phyloP scores from a whole-genome alignment of 2,329 filamentous ascomycete species.

The Davidsoniella virescens region DNA sequence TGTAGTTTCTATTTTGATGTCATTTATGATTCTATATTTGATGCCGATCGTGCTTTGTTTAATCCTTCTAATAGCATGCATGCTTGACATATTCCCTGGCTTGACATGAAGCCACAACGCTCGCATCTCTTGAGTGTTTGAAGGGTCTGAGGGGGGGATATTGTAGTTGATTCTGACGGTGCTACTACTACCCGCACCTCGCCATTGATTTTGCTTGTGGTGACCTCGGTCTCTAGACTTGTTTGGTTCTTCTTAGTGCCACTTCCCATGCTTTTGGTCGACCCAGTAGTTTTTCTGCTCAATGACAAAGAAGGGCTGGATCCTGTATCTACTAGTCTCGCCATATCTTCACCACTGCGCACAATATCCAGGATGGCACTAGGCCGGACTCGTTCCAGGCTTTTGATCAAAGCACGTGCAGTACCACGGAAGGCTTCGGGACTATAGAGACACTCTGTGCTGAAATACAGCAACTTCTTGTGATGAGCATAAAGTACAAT shows the following conservation, averaged over 20 bases:
- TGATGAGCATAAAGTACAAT: constrained; percentile 96
- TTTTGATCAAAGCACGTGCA: constrained; percentile 84
- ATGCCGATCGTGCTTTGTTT: constrained; percentile 51
- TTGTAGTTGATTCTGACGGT: neutral
- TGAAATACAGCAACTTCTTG: constrained; percentile 95
- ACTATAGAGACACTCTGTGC: constrained; percentile 95
- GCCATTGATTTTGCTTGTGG: neutral
- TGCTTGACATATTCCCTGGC: constrained; percentile 84
- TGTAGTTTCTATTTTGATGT: too few species aligned
- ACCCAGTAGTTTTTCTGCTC: neutral
- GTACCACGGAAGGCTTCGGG: constrained; percentile 92
- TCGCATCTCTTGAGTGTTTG: constrained; percentile 72
- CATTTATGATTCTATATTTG: too few species aligned
- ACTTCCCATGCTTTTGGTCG: constrained; percentile 12
- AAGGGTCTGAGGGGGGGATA: constrained; percentile 22
- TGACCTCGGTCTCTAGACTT: neutral
- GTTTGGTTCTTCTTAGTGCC: neutral
- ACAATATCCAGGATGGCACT: constrained; percentile 94
- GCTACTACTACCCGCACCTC: neutral
- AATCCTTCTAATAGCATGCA: constrained; percentile 78
- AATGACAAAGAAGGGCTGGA: neutral
- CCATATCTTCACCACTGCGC: constrained; percentile 91
- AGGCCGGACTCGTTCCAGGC: constrained; percentile 78
- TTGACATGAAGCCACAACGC: constrained; percentile 88
- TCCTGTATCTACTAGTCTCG: constrained; percentile 44